Evolutionary conservation across 1,284 basidiomycete species (phyloP).

Genomic region (Sporisorium exsertum): DNA sequence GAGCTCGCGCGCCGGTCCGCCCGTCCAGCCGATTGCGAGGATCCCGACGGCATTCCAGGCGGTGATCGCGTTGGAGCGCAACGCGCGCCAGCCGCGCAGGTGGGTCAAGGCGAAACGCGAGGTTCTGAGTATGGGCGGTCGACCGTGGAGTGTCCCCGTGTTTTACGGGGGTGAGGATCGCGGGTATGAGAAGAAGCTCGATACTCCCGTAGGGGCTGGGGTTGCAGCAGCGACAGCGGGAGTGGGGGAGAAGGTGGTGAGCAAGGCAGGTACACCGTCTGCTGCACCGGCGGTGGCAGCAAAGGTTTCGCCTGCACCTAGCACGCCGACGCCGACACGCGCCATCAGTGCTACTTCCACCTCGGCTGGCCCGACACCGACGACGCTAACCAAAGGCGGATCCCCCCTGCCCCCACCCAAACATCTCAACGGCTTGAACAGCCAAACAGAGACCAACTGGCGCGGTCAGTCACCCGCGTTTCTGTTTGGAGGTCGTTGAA

Average conservation of each 20-base stretch:
- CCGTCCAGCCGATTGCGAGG: constrained; percentile 53
- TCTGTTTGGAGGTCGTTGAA: constrained; percentile 42
- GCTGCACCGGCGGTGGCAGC: not conserved
- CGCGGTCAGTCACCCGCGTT: constrained; percentile 46
- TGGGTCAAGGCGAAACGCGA: constrained; percentile 56
- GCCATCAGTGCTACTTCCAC: not conserved
- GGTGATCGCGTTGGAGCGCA: constrained; percentile 53
- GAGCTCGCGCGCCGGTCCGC: constrained; percentile 40
- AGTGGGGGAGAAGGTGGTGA: constrained; percentile 5
- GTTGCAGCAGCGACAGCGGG: not conserved
- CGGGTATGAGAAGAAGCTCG: constrained; percentile 45
- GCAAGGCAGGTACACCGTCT: constrained; percentile 32
- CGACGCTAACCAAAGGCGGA: not conserved
- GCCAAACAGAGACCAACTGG: constrained; percentile 36
- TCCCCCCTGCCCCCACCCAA: constrained; percentile 47
- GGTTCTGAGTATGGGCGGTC: constrained; percentile 58
- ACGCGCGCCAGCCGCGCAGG: constrained; percentile 34
- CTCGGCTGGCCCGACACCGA: not conserved
- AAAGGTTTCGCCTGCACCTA: constrained; percentile 20
- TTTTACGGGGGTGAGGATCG: constrained; percentile 55
- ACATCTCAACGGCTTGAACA: constrained; percentile 32
- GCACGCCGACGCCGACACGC: constrained; percentile 12
- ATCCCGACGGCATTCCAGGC: constrained; percentile 53
- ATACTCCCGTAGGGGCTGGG: constrained; percentile 7
- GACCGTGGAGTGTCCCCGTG: constrained; percentile 55